These are phyloP conservation scores for Boletellus sp. DNA, from an alignment of 768 basidiomycete species.

Conservation along the genomic window DNA sequence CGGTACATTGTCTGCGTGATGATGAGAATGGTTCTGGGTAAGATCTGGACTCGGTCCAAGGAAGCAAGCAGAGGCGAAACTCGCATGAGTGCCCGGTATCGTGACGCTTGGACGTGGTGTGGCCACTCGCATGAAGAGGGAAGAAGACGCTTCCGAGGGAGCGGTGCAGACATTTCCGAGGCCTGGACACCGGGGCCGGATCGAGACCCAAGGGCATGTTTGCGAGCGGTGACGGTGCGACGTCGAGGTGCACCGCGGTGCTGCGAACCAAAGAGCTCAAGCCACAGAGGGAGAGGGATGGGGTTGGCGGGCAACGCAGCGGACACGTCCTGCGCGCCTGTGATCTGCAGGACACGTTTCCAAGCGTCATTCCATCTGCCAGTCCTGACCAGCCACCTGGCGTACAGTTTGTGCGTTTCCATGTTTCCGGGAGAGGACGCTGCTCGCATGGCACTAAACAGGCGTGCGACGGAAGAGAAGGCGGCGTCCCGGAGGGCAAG, in stretches of 20 bases:
- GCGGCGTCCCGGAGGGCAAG: slow-evolving; percentile 50
- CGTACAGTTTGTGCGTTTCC: slow-evolving; percentile 55
- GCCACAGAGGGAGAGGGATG: slow-evolving; percentile 51
- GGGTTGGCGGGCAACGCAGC: background rate
- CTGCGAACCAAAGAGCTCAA: slow-evolving; percentile 53
- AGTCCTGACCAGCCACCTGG: slow-evolving; percentile 53
- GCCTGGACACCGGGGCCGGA: background rate
- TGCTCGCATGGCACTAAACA: slow-evolving; percentile 47
- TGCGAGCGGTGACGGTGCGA: slow-evolving; percentile 9
- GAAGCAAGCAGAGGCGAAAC: slow-evolving; percentile 37
- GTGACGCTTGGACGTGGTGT: slow-evolving; percentile 17
- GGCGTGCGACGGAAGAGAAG: slow-evolving; percentile 42
- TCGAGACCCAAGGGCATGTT: background rate
- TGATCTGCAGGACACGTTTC: slow-evolving; percentile 35
- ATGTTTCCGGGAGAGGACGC: slow-evolving; percentile 41
- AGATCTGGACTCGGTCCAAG: slow-evolving; percentile 32
- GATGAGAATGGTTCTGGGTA: slow-evolving; percentile 42
- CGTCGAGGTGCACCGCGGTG: slow-evolving; percentile 34
- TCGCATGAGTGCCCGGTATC: slow-evolving; percentile 40
- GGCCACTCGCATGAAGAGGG: slow-evolving; percentile 13
- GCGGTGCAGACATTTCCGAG: background rate
- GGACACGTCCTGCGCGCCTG: slow-evolving; percentile 6
- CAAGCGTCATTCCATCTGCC: slow-evolving; percentile 61
- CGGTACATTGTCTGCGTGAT: slow-evolving; percentile 47
- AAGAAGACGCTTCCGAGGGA: slow-evolving; percentile 11